phyloP scores from a whole-genome alignment of 1,139 yeast species.

The Pneumocystis carinii region DNA sequence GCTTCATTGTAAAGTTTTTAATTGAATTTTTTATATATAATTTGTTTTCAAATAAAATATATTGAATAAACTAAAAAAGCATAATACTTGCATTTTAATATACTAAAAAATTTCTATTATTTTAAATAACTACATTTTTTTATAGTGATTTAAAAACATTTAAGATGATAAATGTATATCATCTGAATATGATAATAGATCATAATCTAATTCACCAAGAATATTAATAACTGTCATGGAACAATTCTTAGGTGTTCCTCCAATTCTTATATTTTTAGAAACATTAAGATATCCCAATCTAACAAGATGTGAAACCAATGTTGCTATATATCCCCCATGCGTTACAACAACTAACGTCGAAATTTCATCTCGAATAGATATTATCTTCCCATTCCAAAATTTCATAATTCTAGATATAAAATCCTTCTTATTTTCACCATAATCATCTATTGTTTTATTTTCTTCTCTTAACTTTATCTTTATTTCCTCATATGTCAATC shows the following conservation, averaged over 20 bases:
- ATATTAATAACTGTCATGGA: not conserved
- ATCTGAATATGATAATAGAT: not conserved
- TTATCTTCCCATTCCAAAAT: not conserved
- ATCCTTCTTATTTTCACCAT: not conserved
- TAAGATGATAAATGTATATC: not conserved
- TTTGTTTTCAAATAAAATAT: not conserved
- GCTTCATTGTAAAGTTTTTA: no score
- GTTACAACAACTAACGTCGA: not conserved
- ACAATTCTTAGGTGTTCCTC: not conserved
- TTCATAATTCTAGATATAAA: not conserved
- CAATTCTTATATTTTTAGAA: not conserved
- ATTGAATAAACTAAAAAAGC: not conserved
- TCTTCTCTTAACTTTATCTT: not conserved
- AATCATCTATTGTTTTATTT: not conserved
- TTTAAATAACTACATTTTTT: not conserved
- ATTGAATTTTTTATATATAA: not conserved
- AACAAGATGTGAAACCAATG: not conserved
- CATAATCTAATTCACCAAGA: not conserved
- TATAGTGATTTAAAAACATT: not conserved
- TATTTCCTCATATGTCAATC: not conserved
- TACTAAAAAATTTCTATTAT: not conserved
- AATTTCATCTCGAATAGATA: not conserved
- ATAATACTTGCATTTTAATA: no score
- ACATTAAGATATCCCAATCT: not conserved
- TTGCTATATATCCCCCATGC: not conserved